phyloP scores from a whole-genome alignment of 164 flowering plant genomes.

The Magnolia changhungtana region DNA sequence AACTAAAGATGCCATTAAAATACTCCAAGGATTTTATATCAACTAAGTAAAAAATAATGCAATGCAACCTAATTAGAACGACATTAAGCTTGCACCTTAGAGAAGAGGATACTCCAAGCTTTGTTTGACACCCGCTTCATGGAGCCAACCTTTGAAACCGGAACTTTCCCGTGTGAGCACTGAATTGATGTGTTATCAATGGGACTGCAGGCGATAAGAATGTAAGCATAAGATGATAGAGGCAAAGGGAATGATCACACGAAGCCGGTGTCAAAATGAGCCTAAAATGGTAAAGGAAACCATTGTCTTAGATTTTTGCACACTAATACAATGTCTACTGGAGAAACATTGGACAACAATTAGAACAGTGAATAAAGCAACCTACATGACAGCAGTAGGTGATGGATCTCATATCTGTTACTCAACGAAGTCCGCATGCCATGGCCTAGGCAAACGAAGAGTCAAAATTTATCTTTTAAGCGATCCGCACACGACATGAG shows the following conservation, averaged over 20 bases:
- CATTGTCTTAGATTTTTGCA: background rate
- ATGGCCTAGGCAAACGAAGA: background rate
- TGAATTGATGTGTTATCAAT: conserved; percentile 67
- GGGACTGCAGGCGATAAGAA: conserved; percentile 41
- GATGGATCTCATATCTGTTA: background rate
- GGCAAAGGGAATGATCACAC: background rate
- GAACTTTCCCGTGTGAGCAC: conserved; percentile 76
- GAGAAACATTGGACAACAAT: background rate
- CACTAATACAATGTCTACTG: background rate
- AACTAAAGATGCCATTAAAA: too few species aligned
- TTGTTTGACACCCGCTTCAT: conserved; percentile 73
- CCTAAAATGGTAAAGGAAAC: background rate
- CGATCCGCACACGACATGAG: too few species aligned
- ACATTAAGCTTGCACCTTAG: conserved; percentile 48
- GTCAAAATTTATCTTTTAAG: too few species aligned
- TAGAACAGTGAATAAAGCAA: background rate
- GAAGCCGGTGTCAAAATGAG: background rate
- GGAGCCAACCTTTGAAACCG: conserved; percentile 50
- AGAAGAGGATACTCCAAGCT: conserved; percentile 60
- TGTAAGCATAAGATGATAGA: conserved; percentile 7
- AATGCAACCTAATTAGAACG: background rate
- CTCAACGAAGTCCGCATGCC: background rate
- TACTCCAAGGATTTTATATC: too few species aligned
- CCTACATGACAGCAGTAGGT: background rate
- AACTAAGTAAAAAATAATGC: background rate